Evolutionary conservation across 2,329 filamentous ascomycete species (phyloP), one percentile per base, ranked within the genome.

Genomic region (Diaporthe sp.): DNA sequence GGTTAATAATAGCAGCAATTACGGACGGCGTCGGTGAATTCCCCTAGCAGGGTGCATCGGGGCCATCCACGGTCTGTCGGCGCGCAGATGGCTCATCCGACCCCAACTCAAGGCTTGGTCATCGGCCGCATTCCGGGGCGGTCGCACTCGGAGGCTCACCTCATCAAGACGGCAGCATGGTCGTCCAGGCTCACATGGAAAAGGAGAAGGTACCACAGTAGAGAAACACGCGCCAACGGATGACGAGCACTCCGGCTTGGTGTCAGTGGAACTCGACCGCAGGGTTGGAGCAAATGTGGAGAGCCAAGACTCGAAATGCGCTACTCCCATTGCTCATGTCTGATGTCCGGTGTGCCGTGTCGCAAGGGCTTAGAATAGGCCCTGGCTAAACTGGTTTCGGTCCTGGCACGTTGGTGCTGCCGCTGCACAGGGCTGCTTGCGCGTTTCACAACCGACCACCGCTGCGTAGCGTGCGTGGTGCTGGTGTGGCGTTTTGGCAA

Each of bases 301-400:
- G 65, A 28, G 65, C 65, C 65, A 55, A 70, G 65, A 55, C 49
- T 39, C 31, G 15, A 55, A 28, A 28, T 55, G 49, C 46, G 65
- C 65, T 70, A 70, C 65, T 70, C 65, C 65, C 65, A 70, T 39
- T 53, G 65, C 65, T 70, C 65, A 55, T 55, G 65, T 70, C 65
- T 70, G 65, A 70, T 70, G 65, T 70, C 15, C 65, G 22, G 49
- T 42, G 49, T 55, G 46, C 65, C 49, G 65, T 53, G 65, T 70
- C 65, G 65, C 65, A 70, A 42, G 65, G 65, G 49, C 65, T 55
- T 39, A 70, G 65, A 70, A 55, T 70, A 70, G 65, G 65, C 65
- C 65, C 34, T 22, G 46, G 65, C 65, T 70, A 70, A 25, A 39
- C 65, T 55, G 65, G 34, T 42, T 70, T 55, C 15, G 65, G 65